Evolutionary conservation across 129 eudicot genomes (phyloP).

Genomic region (Flaveria ramosissima): DNA sequence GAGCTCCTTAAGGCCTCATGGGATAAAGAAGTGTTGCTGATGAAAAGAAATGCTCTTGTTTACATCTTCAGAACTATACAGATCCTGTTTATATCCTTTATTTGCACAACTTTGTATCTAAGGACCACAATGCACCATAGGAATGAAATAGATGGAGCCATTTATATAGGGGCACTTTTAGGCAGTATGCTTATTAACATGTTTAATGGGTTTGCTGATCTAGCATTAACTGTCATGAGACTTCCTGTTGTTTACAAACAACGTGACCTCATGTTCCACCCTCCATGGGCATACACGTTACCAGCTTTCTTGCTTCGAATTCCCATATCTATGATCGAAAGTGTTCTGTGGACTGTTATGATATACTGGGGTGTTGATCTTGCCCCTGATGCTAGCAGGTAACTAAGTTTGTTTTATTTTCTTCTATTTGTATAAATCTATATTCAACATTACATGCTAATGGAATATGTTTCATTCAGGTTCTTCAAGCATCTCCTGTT

Average conservation of each 20-base stretch:
- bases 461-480: constrained; percentile 41
- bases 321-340: constrained; percentile 73
- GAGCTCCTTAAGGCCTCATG: constrained; percentile 76
- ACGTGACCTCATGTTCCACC: constrained; percentile 77
- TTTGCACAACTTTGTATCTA: constrained; percentile 64
- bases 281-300: constrained; percentile 75
- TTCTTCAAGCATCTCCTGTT: constrained; percentile 79
- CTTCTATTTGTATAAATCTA: background rate
- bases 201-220: constrained; percentile 83
- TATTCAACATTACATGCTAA: background rate
- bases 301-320: constrained; percentile 63
- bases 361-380: constrained; percentile 70
- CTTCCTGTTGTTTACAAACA: constrained; percentile 92
- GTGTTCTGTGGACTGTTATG: constrained; percentile 54
- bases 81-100: constrained; percentile 52
- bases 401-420: background rate
- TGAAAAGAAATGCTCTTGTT: constrained; percentile 66
- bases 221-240: constrained; percentile 55
- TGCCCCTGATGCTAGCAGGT: constrained; percentile 83
- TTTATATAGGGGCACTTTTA: constrained; percentile 67
- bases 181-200: constrained; percentile 57
- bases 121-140: constrained; percentile 48
- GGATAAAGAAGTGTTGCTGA: constrained; percentile 73
- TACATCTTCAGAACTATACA: constrained; percentile 69
- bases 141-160: constrained; percentile 62